These are phyloP conservation scores for Stylonectria norvegica DNA, from an alignment of 2,329 filamentous ascomycete genomes.

Conservation along the genomic window DNA sequence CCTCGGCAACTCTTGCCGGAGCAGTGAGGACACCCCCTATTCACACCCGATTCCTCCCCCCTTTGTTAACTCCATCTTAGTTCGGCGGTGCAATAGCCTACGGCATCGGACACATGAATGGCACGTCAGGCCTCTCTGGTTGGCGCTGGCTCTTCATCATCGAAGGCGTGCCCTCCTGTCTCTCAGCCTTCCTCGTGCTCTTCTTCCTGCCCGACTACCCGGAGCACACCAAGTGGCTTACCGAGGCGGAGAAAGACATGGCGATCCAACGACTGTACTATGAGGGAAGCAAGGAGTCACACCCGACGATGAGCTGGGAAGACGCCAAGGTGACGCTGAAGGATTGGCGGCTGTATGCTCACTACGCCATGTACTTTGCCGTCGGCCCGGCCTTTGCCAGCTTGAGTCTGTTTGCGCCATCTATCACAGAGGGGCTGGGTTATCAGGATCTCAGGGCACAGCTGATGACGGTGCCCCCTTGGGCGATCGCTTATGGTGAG, in stretches of 20 bases:
- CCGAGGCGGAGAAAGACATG: constrained; percentile 56
- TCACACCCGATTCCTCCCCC: too few relatives aligned
- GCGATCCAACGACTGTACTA: constrained; percentile 41
- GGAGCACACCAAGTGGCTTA: constrained; percentile 61
- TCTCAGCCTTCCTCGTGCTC: constrained; percentile 60
- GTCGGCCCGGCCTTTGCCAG: constrained; percentile 55
- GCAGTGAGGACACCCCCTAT: constrained; percentile 38
- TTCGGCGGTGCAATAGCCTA: constrained; percentile 72
- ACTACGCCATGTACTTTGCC: constrained; percentile 55
- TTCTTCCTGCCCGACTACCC: constrained; percentile 69
- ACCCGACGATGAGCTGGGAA: constrained; percentile 59
- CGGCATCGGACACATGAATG: constrained; percentile 69
- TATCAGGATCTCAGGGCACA: constrained; percentile 55
- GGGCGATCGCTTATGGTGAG: constrained; percentile 55
- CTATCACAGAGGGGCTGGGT: constrained; percentile 54
- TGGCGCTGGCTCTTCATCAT: constrained; percentile 68
- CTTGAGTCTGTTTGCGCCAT: constrained; percentile 60
- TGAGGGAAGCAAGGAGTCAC: constrained; percentile 53
- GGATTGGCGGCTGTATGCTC: constrained; percentile 65
- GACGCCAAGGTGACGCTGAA: constrained; percentile 68
- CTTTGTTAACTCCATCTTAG: constrained; percentile 11
- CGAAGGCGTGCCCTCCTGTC: constrained; percentile 62
- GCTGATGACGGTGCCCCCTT: constrained; percentile 64
- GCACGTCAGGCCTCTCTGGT: constrained; percentile 55
- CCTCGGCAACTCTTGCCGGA: constrained; percentile 65